Evolutionary conservation across 805 yeast species (phyloP), one percentile per base, ranked within the genome.

Genomic region (Barnettozyma salicaria): DNA sequence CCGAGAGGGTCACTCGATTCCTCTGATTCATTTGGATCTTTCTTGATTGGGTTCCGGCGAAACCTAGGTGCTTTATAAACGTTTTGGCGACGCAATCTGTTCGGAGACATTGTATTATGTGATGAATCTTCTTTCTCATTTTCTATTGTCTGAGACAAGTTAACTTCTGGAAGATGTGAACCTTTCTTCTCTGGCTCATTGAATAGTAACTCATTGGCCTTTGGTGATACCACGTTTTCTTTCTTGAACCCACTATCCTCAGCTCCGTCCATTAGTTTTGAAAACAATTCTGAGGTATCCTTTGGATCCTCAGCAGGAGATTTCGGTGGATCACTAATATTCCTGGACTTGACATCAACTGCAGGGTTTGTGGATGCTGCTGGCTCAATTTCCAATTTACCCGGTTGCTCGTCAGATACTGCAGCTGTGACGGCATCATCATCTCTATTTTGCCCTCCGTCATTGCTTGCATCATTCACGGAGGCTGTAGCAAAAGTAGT

Each of bases 41-140:
- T 21, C 33, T 44, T 46, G 31, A 48, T 28, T 5, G 60, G 60
- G 26, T 54, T 53, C 23, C 71, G 63, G 37, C 72, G 69, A 19
- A 58, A 53, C 44, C 78, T 64, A 28, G 76, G 68, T 1, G 74
- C 70, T 40, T 68, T 65, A 44, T 69, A 65, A 19, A 75, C 55
- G 26, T 66, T 64, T 16, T 64, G 59, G 22, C 70, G 72, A 30
- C 65, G 59, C 9, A 61, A 57, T 43, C 61, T 64, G 28, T 64
- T 59, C 20, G 72, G 70, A 3, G 73, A 65, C 3, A 24, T 7
- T 5, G 39, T 22, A 11, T 32, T 32, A 3, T 17, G 22, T 6
- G 6, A 12, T n/a, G 27, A 32, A 17, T 41, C 49, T 18, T 48
- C 53, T 13, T 44, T 49, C 5, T 32, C n/a, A n/a, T n/a, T n/a